Percentiles rank a stretch among this genome's conserved stretches.
These are phyloP conservation scores for Ophiognomonia clavigignenti-juglandacearum DNA, from an alignment of 2,329 filamentous ascomycete genomes.

Conservation along the genomic window DNA sequence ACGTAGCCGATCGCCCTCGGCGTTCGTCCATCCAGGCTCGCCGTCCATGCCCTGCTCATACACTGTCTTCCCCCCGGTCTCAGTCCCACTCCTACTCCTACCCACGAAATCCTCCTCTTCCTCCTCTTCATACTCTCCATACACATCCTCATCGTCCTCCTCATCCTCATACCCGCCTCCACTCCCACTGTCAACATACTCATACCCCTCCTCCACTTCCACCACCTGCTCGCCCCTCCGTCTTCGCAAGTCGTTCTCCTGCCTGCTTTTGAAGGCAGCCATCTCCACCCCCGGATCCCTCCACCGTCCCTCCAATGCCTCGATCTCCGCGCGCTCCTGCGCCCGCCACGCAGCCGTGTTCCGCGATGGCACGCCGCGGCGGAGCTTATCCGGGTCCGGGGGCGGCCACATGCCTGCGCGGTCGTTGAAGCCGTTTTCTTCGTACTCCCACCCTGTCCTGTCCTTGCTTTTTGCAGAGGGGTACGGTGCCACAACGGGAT, in stretches of 20 bases:
- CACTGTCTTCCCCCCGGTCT: slow-evolving; percentile 16
- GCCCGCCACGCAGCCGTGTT: slow-evolving; percentile 15
- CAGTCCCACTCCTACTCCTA: slow-evolving; percentile 16
- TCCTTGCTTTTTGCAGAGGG: too few relatives aligned
- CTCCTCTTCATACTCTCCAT: slow-evolving; percentile 29
- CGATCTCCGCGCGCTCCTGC: slow-evolving; percentile 14
- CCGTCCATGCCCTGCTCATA: slow-evolving; percentile 34
- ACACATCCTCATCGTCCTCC: slow-evolving; percentile 44
- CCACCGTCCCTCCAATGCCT: slow-evolving; percentile 19
- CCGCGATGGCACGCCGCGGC: slow-evolving; percentile 30
- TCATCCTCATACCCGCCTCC: slow-evolving; percentile 47
- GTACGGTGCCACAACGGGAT: slow-evolving; percentile 27
- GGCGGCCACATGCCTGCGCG: slow-evolving; percentile 58
- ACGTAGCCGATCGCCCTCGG: slow-evolving; percentile 66
- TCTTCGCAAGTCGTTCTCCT: slow-evolving; percentile 41
- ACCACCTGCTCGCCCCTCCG: slow-evolving; percentile 31
- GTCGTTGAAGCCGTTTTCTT: slow-evolving; percentile 75
- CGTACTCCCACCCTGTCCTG: slow-evolving; percentile 53
- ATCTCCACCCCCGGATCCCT: slow-evolving; percentile 39
- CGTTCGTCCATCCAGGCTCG: slow-evolving; percentile 64
- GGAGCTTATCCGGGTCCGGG: slow-evolving; percentile 55
- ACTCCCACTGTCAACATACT: slow-evolving; percentile 7
- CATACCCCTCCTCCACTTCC: slow-evolving; percentile 42
- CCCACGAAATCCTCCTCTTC: slow-evolving; percentile 18
- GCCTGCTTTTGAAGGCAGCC: slow-evolving; percentile 44